These are phyloP conservation scores for Knufia fluminis DNA, from an alignment of 2,329 filamentous ascomycete genomes.

Conservation along the genomic window DNA sequence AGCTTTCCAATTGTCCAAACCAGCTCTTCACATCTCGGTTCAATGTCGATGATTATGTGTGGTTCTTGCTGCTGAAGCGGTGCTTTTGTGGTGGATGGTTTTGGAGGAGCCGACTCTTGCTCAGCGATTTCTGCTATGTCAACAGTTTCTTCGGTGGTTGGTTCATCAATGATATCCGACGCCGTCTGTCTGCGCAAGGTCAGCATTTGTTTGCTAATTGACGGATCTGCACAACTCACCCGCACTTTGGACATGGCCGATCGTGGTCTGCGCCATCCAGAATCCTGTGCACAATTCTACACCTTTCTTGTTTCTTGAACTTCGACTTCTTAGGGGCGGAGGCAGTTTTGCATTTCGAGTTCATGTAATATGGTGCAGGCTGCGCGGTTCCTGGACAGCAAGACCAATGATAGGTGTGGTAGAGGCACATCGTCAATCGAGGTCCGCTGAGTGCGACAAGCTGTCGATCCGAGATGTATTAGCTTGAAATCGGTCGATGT, in stretches of 20 bases:
- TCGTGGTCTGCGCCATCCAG: constrained; percentile 22
- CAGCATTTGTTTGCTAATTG: neutral
- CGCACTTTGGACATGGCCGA: constrained; percentile 21
- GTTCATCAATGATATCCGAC: constrained; percentile 1
- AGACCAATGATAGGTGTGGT: constrained; percentile 23
- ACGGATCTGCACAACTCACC: constrained; percentile 11
- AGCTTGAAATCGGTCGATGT: neutral
- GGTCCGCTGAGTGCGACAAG: neutral
- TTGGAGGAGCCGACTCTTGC: too few relatives aligned
- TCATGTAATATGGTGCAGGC: constrained; percentile 22
- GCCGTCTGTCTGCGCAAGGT: neutral
- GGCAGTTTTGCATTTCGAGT: constrained; percentile 19
- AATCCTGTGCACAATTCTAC: constrained; percentile 19
- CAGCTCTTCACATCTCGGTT: neutral
- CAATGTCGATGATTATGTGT: neutral
- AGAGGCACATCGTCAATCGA: constrained; percentile 19
- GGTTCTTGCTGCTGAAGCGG: too few relatives aligned
- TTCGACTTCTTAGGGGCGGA: constrained; percentile 8
- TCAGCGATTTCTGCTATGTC: neutral
- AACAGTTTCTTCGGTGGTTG: neutral
- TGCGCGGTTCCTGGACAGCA: constrained; percentile 22
- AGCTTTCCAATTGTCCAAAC: neutral
- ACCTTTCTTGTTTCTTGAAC: constrained; percentile 13
- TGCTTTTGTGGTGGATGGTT: too few relatives aligned
- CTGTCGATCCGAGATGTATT: neutral